Base-by-base conservation (phyloP, 441 rosid genomes). In the Erodium moschatum region DNA sequence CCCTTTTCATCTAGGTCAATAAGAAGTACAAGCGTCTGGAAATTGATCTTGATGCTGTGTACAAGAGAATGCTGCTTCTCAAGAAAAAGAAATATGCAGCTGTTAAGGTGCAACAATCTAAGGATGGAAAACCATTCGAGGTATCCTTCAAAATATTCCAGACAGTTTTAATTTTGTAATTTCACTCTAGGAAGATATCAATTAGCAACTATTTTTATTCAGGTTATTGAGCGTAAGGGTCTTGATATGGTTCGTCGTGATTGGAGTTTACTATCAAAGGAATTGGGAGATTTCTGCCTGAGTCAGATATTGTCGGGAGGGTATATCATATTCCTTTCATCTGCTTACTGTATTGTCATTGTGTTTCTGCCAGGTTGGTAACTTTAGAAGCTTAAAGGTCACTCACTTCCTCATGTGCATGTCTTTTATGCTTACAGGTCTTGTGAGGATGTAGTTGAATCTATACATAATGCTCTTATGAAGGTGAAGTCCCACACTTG, bases 201-300 rank as follows among this genome's bases (percentile, higher is more conserved):
- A 67, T 70, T 56, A 69, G 61, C 67, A 56, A 75, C 71, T 75
- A 75, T 74, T 56, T 48, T 69, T 64, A 69, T 79, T 75, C 84
- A 94, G 99, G 90, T 88, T 62, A 91, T 87, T 81, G 97, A 94
- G 78, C 87, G 96, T 64, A 94, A 94, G 81, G 99, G 99, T 71
- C 92, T 94, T 72, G 99, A 94, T 83, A 91, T 90, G 97, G 99
- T 94, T 81, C 91, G 97, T 69, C 91, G 97, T 72, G 99, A 91
- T 79, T 94, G 97, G 99, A 94, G 99, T 76, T 81, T 91, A 83
- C 81, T 94, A 60, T 85, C 99, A 70, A 94, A 94, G 84, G 97
- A 91, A 79, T 71, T 85, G 74, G 99, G 99, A 75, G 96, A 89
- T 77, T 86, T 83, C 72, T 91, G 97, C 80, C 79, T 94, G 44